Percentiles rank a stretch among this genome's conserved stretches.
Evolutionary conservation across 768 basidiomycete species (phyloP).

Genomic region (Lentinula guzmanii): DNA sequence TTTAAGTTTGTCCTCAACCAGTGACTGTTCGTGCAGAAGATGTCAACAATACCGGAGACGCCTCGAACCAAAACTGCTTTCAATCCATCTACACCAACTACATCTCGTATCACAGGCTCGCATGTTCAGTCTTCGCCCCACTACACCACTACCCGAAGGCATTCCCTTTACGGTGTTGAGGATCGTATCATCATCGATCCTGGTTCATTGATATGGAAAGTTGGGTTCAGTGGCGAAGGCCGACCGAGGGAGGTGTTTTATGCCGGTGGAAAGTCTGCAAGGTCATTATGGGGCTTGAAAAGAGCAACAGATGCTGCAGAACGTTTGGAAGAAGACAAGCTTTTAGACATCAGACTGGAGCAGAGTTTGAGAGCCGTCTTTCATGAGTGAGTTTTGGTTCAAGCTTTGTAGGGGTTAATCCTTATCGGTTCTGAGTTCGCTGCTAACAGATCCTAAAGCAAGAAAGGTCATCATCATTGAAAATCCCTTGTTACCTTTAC

Average conservation of each 20-base stretch:
- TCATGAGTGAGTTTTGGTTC: conserved; percentile 57
- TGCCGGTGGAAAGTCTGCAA: conserved; percentile 35
- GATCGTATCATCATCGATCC: conserved; percentile 94
- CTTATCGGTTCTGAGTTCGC: conserved; percentile 49
- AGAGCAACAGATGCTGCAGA: conserved; percentile 48
- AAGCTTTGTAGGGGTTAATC: neutral
- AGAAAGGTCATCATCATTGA: conserved; percentile 93
- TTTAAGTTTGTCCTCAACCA: neutral
- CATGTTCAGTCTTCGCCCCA: conserved; percentile 73
- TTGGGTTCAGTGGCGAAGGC: conserved; percentile 96
- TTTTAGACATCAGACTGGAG: conserved; percentile 68
- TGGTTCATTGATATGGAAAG: conserved; percentile 92
- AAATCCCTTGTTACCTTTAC: conserved; percentile 78
- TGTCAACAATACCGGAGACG: neutral
- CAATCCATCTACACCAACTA: conserved; percentile 47
- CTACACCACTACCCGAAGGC: conserved; percentile 78
- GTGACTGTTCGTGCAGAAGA: neutral
- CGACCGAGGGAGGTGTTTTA: conserved; percentile 85
- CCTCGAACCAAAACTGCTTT: conserved; percentile 3
- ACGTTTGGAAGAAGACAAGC: conserved; percentile 65
- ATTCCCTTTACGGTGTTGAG: conserved; percentile 95
- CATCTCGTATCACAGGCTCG: conserved; percentile 40
- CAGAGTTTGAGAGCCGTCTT: conserved; percentile 71
- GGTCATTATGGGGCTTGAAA: conserved; percentile 55
- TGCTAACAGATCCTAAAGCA: conserved; percentile 92